Conservation (phyloP, 1,284 basidiomycete species). For the Apiotrichum gamsii region DNA sequence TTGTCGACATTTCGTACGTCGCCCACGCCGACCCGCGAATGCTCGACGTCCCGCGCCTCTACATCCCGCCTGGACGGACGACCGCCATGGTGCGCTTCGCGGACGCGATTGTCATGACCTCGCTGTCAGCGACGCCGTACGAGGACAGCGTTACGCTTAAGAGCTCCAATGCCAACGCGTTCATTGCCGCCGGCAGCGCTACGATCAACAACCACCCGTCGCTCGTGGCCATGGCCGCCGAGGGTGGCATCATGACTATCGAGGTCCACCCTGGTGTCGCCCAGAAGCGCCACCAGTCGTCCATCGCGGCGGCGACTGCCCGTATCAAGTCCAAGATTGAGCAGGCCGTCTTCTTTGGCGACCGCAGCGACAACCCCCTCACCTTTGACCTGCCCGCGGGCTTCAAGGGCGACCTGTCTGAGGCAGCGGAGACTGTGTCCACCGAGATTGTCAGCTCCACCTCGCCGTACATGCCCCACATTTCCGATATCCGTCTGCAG, state of each 20-base stretch:
- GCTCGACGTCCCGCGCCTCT: slow-evolving; percentile 42
- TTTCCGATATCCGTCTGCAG: slow-evolving; percentile 75
- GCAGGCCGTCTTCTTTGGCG: slow-evolving; percentile 54
- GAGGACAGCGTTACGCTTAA: slow-evolving; percentile 42
- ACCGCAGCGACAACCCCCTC: slow-evolving; percentile 51
- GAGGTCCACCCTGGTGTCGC: slow-evolving; percentile 25
- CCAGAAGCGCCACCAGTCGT: slow-evolving; percentile 9
- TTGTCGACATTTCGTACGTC: slow-evolving; percentile 32
- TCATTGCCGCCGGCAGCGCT: slow-evolving; percentile 33
- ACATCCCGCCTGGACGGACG: slow-evolving; percentile 29
- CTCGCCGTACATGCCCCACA: slow-evolving; percentile 63
- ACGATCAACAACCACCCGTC: slow-evolving; percentile 6
- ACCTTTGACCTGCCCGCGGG: slow-evolving; percentile 49
- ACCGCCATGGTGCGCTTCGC: slow-evolving; percentile 47
- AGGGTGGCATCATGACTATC: slow-evolving; percentile 39
- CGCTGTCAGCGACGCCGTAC: slow-evolving; percentile 32
- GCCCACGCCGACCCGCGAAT: slow-evolving; percentile 45
- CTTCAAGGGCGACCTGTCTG: slow-evolving; percentile 50
- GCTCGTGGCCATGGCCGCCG: slow-evolving; percentile 34
- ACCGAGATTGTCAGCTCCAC: slow-evolving; percentile 49
- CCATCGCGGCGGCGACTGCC: slow-evolving; percentile 26
- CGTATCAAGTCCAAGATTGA: slow-evolving; percentile 52
- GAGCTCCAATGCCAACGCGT: slow-evolving; percentile 37
- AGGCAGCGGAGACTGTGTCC: slow-evolving; percentile 50
- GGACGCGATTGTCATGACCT: slow-evolving; percentile 42